phyloP scores from a whole-genome alignment of 1,139 yeast species.

The Saccharomycopsis crataegensis region DNA sequence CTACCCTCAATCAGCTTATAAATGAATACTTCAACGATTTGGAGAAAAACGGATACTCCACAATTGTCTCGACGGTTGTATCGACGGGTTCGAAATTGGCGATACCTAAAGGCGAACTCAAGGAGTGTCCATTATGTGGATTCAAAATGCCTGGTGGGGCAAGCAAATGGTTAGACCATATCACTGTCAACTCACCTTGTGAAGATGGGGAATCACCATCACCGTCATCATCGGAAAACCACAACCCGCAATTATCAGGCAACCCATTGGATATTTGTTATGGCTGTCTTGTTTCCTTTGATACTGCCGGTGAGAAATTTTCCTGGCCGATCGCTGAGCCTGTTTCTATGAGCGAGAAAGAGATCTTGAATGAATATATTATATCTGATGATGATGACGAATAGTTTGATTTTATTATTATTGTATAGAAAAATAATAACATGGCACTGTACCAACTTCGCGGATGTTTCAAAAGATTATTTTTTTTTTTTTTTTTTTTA shows the following conservation, averaged over 20 bases:
- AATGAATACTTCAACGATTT: constrained; percentile 64
- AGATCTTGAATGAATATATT: constrained; percentile 44
- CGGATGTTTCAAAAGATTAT: too few species aligned
- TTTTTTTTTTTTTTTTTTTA: too few species aligned
- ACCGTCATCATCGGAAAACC: constrained; percentile 30
- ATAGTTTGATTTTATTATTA: not conserved
- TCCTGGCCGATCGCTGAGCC: constrained; percentile 42
- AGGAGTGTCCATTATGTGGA: constrained; percentile 15
- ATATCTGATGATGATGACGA: constrained; percentile 34
- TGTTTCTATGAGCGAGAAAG: constrained; percentile 27
- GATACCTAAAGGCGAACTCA: constrained; percentile 33
- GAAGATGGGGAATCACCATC: constrained; percentile 36
- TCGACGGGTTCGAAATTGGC: constrained; percentile 79
- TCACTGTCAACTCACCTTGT: constrained; percentile 60
- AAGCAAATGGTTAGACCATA: constrained; percentile 59
- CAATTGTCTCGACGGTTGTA: constrained; percentile 89
- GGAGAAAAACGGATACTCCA: constrained; percentile 75
- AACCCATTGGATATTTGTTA: constrained; percentile 44
- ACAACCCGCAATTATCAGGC: not conserved
- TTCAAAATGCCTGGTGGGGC: constrained; percentile 41
- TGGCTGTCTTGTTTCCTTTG: constrained; percentile 56
- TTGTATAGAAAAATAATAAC: not conserved
- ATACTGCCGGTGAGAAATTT: constrained; percentile 40
- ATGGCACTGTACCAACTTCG: not conserved
- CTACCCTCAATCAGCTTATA: constrained; percentile 77